Base-by-base conservation (phyloP, 805 yeast species). In the Candida koratica region DNA sequence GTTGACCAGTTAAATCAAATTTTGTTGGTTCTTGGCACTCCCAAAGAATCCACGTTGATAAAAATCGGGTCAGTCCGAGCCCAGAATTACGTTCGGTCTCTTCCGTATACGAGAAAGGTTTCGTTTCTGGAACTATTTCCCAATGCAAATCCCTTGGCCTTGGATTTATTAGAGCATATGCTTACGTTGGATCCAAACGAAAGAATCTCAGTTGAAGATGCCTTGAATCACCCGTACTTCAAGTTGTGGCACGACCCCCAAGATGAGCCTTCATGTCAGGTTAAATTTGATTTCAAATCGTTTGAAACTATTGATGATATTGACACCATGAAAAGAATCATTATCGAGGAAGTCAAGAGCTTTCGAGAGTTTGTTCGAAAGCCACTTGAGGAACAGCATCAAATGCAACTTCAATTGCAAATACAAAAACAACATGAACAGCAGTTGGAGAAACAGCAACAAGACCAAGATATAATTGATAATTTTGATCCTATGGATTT, bases 1-100 rank as follows among this genome's bases (percentile, higher is more conserved):
- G 96, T 90, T 19, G 95, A 93, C 57, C 98, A 93, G 60, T 69
- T 93, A 54, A 84, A 85, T 53, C 88, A 87, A 63, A 90, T 90
- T 35, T 65, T 93, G 38, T 76, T 82, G 52, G 79, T 86, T 17
- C 68, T 93, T 42, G 98, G 98, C n/a, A 86, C 97, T 2, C 97
- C 97, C 9, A 76, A 81, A 36, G 72, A 67, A 44, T 41, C 62
- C 12, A 67, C 71, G 3, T 54, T 67, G 42, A 59, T 67, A 2
- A 65, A 64, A 45, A 67, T 67, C 18, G 95, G 95, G 17, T 84
- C 95, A 2, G 75, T 79, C 40, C 74, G 96, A 48, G 97, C 97
- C 4, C 95, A 88, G 56, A 84, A 85, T 44, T 93, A 90, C 58
- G 94, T 93, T 36, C 77, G 90, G 47, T 79, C 88, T 26, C 65